phyloP scores from a whole-genome alignment of 257 asterid species.

The Solanum okadae region DNA sequence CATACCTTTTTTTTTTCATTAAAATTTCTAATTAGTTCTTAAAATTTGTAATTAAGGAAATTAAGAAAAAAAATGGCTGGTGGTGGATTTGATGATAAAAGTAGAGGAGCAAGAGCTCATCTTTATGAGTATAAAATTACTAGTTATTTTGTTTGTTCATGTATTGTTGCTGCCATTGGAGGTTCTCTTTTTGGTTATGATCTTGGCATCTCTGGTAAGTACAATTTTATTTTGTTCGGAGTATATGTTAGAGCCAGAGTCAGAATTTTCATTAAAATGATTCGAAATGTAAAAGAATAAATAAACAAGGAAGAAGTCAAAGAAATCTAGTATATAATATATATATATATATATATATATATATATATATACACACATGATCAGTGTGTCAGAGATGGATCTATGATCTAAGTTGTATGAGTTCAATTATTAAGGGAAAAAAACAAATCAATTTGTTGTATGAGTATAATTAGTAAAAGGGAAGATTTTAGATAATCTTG shows the following conservation, averaged over 20 bases:
- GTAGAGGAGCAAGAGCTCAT: slow-evolving; percentile 53
- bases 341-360: too few species aligned
- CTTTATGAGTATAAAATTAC: slow-evolving; percentile 63
- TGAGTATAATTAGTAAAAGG: neutral
- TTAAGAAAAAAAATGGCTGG: slow-evolving; percentile 45
- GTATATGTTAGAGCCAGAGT: neutral
- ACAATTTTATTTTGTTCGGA: neutral
- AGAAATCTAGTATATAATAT: neutral
- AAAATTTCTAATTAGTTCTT: neutral
- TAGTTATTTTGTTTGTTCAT: slow-evolving; percentile 52
- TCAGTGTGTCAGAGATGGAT: neutral
- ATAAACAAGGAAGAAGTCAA: neutral
- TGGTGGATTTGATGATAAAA: slow-evolving; percentile 31
- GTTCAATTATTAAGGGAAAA: neutral
- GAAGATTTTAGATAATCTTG: neutral
- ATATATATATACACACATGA: too few species aligned
- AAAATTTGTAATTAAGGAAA: neutral
- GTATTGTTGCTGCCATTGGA: slow-evolving; percentile 68
- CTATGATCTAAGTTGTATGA: neutral
- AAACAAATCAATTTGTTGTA: neutral
- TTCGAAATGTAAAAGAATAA: neutral
- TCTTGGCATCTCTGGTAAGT: slow-evolving; percentile 77
- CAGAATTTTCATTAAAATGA: neutral
- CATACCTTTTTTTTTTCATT: neutral
- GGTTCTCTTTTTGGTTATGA: slow-evolving; percentile 86